Base-by-base conservation (phyloP, 2,329 filamentous ascomycete species). In the Calonectria pteridis region DNA sequence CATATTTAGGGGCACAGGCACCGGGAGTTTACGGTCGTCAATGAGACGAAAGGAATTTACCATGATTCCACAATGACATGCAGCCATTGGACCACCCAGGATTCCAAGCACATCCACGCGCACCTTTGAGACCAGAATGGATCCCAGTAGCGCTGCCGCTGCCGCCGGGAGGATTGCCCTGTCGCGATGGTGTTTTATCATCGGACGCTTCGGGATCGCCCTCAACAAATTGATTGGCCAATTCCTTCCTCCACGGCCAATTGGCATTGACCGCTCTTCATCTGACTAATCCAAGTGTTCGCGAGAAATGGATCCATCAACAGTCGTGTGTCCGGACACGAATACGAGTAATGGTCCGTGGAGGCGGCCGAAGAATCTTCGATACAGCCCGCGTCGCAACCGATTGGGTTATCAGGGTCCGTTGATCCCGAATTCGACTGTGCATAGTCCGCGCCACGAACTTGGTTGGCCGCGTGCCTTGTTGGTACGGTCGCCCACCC, bases 311-410 rank as follows among this genome's bases (percentile, higher is more conserved):
- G 37, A 26, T 26, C 31, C 65, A 29, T n/a, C 13, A 26, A 31
- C 37, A 10, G 20, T 59, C 13, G 26, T 49, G 28, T 29, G 13
- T 37, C 71, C 77, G 69, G 74, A 79, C 74, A 76, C 78, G 78
- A 79, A 79, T 76, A 79, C 78, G 78, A 78, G 75, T 58, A 73
- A 70, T 64, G 66, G n/a, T 26, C 26, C 16, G 29, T 46, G 46
- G n/a, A 23, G 29, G 33, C 51, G 49, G 28, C 58, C 29, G 28
- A 71, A 59, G 28, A 62, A 43, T 51, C 53, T 13, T 37, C 14
- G 16, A 64, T 50, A 37, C 65, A 33, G 33, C 31, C 62, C 37
- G 31, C 31, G 55, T 55, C 55, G 46, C 55, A 37, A 67, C 35
- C 70, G 64, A 67, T 72, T 72, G 64, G 64, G 50, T 59, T 26